These are phyloP conservation scores for Fomitopsis schrenkii DNA, from an alignment of 1,284 basidiomycete genomes.

Conservation along the genomic window DNA sequence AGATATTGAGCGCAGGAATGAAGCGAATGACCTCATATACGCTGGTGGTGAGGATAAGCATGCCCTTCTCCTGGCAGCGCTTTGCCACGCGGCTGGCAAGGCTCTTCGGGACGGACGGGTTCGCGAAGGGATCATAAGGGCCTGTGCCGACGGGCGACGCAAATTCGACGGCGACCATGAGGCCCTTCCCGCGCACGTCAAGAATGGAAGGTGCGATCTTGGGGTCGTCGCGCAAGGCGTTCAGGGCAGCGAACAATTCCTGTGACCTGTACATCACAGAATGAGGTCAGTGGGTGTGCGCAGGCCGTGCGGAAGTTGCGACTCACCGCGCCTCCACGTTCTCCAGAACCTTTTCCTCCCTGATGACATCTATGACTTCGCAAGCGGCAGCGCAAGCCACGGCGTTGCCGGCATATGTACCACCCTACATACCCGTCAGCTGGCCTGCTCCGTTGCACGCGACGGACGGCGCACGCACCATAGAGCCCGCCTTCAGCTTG, in stretches of 20 bases:
- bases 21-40: constrained; percentile 80
- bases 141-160: constrained; percentile 48
- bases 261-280: constrained; percentile 46
- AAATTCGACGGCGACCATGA: constrained; percentile 85
- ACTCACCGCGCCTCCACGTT: constrained; percentile 72
- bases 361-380: constrained; percentile 76
- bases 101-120: constrained; percentile 47
- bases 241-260: constrained; percentile 66
- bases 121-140: constrained; percentile 39
- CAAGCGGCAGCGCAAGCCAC: constrained; percentile 86
- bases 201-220: constrained; percentile 54
- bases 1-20: constrained; percentile 69
- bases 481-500: constrained; percentile 73
- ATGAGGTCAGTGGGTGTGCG: background rate
- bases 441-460: constrained; percentile 5
- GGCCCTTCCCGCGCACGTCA: constrained; percentile 74
- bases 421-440: constrained; percentile 48
- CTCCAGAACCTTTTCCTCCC: constrained; percentile 71
- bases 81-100: constrained; percentile 76
- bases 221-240: constrained; percentile 50
- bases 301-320: background rate
- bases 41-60: constrained; percentile 79
- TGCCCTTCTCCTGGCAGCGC: constrained; percentile 79
- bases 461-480: constrained; percentile 42
- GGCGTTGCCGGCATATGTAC: constrained; percentile 89